A percentile compares a stretch with the other conserved stretches of the same genome.
Conservation (phyloP, 495 filamentous ascomycete species). For the Pyrenula aspistea region DNA sequence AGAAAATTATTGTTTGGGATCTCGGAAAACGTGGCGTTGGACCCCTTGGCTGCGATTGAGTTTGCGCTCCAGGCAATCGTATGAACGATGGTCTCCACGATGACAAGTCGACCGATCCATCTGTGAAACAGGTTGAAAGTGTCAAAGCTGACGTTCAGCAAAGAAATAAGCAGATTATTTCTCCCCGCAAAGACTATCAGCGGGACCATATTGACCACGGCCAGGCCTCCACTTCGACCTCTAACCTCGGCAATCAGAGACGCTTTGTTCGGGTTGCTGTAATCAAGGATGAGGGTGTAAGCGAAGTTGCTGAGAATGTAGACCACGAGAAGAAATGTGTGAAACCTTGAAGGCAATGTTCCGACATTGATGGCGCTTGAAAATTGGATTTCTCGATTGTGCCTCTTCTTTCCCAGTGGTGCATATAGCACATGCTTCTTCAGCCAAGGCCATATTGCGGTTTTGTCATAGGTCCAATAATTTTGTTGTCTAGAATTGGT, state of each 20-base stretch:
- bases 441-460: slow-evolving; percentile 53
- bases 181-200: slow-evolving; percentile 78
- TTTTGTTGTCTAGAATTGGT: slow-evolving; percentile 33
- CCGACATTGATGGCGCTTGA: slow-evolving; percentile 78
- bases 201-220: slow-evolving; percentile 83
- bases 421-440: slow-evolving; percentile 78
- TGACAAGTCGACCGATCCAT: slow-evolving; percentile 85
- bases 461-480: slow-evolving; percentile 53
- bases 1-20: slow-evolving; percentile 50
- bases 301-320: slow-evolving; percentile 69
- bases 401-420: slow-evolving; percentile 68
- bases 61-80: slow-evolving; percentile 56
- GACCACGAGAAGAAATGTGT: slow-evolving; percentile 57
- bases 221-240: slow-evolving; percentile 72
- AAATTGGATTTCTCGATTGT: slow-evolving; percentile 82
- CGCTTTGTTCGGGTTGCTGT: slow-evolving; percentile 33
- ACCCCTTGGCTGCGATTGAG: slow-evolving; percentile 23
- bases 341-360: slow-evolving; percentile 77
- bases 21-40: slow-evolving; percentile 44
- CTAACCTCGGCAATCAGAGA: slow-evolving; percentile 56
- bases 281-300: slow-evolving; percentile 67
- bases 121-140: slow-evolving; percentile 92
- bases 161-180: slow-evolving; percentile 81
- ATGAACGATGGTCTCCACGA: slow-evolving; percentile 65
- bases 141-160: slow-evolving; percentile 85